Conservation (phyloP, 371 early-diverging fungal genomes). For the Zopfochytrium polystomum region DNA sequence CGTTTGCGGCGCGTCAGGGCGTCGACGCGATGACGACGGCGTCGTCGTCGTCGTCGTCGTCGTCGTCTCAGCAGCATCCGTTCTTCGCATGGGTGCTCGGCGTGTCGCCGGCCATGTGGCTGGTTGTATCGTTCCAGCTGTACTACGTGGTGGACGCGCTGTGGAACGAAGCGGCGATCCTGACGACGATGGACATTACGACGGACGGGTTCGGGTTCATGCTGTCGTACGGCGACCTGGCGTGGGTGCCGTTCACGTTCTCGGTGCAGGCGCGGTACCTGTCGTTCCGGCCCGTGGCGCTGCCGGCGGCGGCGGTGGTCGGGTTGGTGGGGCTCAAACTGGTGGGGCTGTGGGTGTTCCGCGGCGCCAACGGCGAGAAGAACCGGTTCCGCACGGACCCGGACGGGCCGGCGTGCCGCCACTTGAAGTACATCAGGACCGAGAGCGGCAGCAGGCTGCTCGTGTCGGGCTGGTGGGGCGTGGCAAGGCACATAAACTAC, state of each 20-base stretch:
- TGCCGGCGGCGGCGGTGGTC: slow-evolving; percentile 41
- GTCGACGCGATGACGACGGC: neutral
- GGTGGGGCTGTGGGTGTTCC: slow-evolving; percentile 78
- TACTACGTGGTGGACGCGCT: slow-evolving; percentile 85
- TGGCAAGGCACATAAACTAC: slow-evolving; percentile 89
- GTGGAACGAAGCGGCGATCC: slow-evolving; percentile 71
- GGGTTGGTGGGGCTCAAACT: slow-evolving; percentile 57
- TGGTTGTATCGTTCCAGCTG: slow-evolving; percentile 71
- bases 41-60: no score
- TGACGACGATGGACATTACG: slow-evolving; percentile 94
- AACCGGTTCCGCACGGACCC: slow-evolving; percentile 79
- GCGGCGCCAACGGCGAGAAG: slow-evolving; percentile 84
- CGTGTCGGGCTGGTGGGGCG: slow-evolving; percentile 90
- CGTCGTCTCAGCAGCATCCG: neutral
- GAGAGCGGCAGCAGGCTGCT: slow-evolving; percentile 74
- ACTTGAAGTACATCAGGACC: slow-evolving; percentile 79
- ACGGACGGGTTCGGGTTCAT: slow-evolving; percentile 91
- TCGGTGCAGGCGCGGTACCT: slow-evolving; percentile 87
- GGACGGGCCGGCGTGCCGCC: slow-evolving; percentile 55
- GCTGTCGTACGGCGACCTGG: slow-evolving; percentile 72
- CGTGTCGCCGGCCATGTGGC: slow-evolving; percentile 74
- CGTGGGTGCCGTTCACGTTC: slow-evolving; percentile 88
- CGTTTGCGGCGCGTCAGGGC: slow-evolving; percentile 72
- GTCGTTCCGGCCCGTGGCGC: slow-evolving; percentile 59
- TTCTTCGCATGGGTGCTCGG: neutral